Base-by-base conservation (phyloP, 108 stramenopile genomes). In the Cylindrotheca fusiformis region DNA sequence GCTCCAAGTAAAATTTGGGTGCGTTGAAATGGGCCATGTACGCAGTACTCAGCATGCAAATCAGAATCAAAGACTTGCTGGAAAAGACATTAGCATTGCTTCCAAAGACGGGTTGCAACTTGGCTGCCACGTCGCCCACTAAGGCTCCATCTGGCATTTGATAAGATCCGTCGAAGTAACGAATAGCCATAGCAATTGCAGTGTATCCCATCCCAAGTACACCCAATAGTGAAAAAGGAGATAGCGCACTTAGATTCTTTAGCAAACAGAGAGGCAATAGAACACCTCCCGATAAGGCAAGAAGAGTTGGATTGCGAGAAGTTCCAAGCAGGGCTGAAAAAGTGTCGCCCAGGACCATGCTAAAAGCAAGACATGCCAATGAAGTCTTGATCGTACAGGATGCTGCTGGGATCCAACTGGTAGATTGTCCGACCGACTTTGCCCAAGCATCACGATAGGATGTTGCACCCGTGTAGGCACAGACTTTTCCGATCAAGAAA, bases 1-100 rank as follows among this genome's bases (percentile, higher is more conserved):
- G 77, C 78, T 96, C 95, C 49, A 67, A 63, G 65, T 88, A 95
- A 72, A 92, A 94, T 53, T 88, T 83, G 28, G 97, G 95, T 17
- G 97, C 97, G 60, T 94, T 76, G 76, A 81, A 93, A 67, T 98
- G 97, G 14, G 94, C 91, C 65, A 94, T 85, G 78, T 81, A 98
- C 0, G 95, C 91, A 12, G 97, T 97, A 64, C 81, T 77, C 48
- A 98, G 63, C 93, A 98, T 98, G 68, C 88, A 90, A 14, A 97
- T 61, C 31, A 96, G 65, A 56, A 95, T 77, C 8, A 95, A 75
- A 3, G 87, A 60, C 33, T 80, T 67, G 50, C 52, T 61, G 54
- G 45, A 58, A 20, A 30, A 32, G 2, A 68, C 62, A 31, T 49
- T 78, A 1, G 71, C 80, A 31, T 61, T 66, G 14, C 50, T 51